phyloP scores from a whole-genome alignment of 768 basidiomycete genomes.

The Mycena galopus region DNA sequence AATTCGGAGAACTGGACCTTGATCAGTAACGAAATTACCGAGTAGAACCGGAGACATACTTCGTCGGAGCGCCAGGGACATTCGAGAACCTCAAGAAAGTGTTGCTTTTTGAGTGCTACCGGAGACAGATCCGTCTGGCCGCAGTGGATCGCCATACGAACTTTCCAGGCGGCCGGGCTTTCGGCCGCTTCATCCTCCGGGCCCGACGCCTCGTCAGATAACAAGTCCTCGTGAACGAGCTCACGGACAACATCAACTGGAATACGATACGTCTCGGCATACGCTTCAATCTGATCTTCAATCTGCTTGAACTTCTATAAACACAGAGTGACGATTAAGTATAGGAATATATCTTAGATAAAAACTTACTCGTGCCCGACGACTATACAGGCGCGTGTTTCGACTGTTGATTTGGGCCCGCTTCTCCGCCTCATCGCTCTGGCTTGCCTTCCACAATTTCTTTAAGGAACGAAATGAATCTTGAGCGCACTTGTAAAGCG shows the following conservation, averaged over 20 bases:
- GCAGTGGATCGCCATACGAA: not conserved
- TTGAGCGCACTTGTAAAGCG: not conserved
- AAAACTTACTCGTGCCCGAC: not conserved
- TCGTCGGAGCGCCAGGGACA: not conserved
- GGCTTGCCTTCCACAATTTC: not conserved
- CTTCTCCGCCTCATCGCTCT: not conserved
- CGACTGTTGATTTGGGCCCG: not conserved
- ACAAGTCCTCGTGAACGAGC: not conserved
- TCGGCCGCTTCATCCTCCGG: constrained; percentile 1
- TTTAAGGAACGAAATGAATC: not conserved
- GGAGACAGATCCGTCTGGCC: not conserved
- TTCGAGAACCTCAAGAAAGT: not conserved
- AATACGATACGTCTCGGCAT: not conserved
- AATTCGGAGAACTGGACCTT: not conserved
- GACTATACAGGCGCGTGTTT: not conserved
- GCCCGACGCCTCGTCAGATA: constrained; percentile 16
- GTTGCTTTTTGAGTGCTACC: not conserved
- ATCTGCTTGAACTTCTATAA: not conserved
- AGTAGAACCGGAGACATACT: not conserved
- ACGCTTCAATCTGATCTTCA: not conserved
- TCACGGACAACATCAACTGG: not conserved
- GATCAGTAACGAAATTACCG: not conserved
- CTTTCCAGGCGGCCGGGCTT: not conserved
- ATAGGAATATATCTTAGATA: not conserved
- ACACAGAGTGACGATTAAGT: not conserved